Conservation (phyloP, 1,139 yeast genomes). For the Pichia sp. region DNA sequence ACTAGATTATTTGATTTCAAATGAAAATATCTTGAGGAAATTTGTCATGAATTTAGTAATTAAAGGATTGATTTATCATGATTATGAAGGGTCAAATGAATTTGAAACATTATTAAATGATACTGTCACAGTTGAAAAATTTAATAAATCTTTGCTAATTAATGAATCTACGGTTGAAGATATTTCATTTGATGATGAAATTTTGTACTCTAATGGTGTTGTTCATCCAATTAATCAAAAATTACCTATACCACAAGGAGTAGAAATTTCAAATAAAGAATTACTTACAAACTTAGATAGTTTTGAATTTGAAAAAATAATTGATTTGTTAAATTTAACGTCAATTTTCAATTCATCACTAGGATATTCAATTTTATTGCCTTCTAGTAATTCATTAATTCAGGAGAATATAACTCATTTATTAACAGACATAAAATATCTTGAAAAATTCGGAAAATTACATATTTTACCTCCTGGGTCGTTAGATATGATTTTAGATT, state of each 20-base stretch:
- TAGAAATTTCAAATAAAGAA: conserved; percentile 51
- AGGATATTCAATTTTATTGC: conserved; percentile 66
- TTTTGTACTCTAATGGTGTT: conserved; percentile 79
- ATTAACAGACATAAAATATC: conserved; percentile 33
- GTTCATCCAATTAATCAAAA: conserved; percentile 62
- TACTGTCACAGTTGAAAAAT: conserved; percentile 17
- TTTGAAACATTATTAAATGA: conserved; percentile 37
- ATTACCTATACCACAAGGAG: conserved; percentile 45
- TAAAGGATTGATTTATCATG: conserved; percentile 62
- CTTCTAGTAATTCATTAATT: conserved; percentile 52
- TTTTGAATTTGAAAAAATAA: conserved; percentile 41
- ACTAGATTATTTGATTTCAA: conserved; percentile 45
- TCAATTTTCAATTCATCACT: conserved; percentile 28
- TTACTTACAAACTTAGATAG: conserved; percentile 48
- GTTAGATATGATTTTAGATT: conserved; percentile 36
- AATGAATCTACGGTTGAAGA: conserved; percentile 27
- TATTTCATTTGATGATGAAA: conserved; percentile 43
- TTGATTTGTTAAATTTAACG: conserved; percentile 34
- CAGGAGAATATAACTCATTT: conserved; percentile 47
- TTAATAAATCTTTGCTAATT: conserved; percentile 1
- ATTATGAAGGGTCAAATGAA: conserved; percentile 36
- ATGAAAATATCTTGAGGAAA: conserved; percentile 45
- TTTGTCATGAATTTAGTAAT: conserved; percentile 51
- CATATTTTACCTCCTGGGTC: conserved; percentile 61
- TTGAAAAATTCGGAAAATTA: conserved; percentile 53